Conservation (phyloP, 176 grass and related monocot genomes). For the Bonia amplexicaulis region DNA sequence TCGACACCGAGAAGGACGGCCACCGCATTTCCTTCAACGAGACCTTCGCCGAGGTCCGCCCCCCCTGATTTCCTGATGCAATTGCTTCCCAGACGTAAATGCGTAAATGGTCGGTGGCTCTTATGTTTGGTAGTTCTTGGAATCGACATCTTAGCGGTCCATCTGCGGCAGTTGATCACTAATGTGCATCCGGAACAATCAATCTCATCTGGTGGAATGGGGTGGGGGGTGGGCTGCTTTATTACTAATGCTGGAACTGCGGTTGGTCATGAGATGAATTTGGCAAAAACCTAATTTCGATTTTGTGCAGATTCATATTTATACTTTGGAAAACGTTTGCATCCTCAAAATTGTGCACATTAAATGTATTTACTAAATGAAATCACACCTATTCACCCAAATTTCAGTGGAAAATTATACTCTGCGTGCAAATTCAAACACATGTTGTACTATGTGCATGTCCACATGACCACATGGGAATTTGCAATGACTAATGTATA, state of each 20-base stretch:
- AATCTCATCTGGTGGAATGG: neutral
- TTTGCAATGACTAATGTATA: no score
- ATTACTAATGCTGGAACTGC: neutral
- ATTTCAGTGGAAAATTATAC: neutral
- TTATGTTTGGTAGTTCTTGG: no score
- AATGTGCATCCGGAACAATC: neutral
- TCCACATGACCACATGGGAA: no score
- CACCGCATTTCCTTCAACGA: conserved; percentile 97
- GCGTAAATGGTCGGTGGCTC: no score
- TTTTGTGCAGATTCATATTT: neutral
- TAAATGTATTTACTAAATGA: neutral
- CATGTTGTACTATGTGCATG: no score
- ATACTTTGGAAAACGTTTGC: neutral
- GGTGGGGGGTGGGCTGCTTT: neutral
- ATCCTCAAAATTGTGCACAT: neutral
- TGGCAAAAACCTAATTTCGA: neutral
- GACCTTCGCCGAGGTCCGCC: conserved; percentile 74
- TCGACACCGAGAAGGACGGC: conserved; percentile 94
- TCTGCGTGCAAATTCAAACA: neutral
- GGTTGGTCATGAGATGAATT: neutral
- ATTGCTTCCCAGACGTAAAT: neutral
- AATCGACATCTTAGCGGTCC: no score
- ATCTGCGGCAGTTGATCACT: neutral
- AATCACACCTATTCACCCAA: neutral
- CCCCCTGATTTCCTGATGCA: neutral